A percentile compares a stretch with the other conserved stretches of the same genome.
These are phyloP conservation scores for Chlamydomonas reinhardtii DNA, from an alignment of 163 green algal genomes.

Conservation along the genomic window DNA sequence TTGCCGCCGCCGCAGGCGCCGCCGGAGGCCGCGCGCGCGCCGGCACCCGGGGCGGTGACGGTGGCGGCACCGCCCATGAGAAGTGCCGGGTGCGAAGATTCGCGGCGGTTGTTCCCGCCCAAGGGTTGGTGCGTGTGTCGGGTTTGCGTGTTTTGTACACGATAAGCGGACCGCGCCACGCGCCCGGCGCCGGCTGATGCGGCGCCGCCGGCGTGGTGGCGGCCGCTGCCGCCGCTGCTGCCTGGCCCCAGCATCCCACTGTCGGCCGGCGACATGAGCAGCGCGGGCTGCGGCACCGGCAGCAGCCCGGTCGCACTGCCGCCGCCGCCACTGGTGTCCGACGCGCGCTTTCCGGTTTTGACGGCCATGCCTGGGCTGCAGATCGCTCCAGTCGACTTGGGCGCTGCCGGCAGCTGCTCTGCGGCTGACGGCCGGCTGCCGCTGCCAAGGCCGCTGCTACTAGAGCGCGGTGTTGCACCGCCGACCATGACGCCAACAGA, in stretches of 20 bases:
- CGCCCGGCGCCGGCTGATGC: no score
- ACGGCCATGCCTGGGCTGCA: no score
- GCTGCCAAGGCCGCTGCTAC: no score
- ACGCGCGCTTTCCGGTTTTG: no score
- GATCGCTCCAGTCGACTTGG: neutral
- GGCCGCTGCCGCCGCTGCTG: no score
- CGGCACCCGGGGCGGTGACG: neutral
- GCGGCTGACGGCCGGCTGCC: neutral
- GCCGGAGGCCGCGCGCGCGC: neutral
- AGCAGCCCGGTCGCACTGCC: neutral
- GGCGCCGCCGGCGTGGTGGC: no score
- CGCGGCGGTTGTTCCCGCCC: neutral
- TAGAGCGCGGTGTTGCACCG: no score
- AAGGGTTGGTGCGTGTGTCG: neutral
- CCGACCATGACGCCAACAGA: neutral
- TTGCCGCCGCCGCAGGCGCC: neutral
- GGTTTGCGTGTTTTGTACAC: neutral
- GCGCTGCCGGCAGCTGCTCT: conserved; percentile 2
- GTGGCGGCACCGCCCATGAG: neutral
- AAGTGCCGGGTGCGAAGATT: neutral
- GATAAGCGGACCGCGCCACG: no score
- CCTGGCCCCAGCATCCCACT: no score
- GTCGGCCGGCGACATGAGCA: neutral
- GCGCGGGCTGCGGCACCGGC: neutral
- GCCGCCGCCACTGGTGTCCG: neutral